Evolutionary conservation across 108 stramenopile species (phyloP).

Genomic region (Pseudonitzschia multistriata): DNA sequence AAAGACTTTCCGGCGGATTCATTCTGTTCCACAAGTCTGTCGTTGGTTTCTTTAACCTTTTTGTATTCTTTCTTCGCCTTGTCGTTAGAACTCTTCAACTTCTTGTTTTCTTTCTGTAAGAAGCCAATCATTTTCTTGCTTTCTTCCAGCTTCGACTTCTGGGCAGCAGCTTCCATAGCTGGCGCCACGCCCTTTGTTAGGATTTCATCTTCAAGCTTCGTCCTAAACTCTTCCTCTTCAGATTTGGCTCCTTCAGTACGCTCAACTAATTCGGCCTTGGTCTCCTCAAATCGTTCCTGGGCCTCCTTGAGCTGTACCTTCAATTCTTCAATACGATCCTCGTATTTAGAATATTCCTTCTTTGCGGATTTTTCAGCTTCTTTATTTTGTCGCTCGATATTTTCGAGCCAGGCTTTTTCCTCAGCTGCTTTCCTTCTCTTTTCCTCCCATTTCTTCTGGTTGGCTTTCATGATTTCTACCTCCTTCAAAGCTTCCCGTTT

Average conservation of each 20-base stretch:
- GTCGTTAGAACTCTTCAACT: slow-evolving; percentile 42
- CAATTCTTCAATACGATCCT: slow-evolving; percentile 39
- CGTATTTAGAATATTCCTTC: slow-evolving; percentile 48
- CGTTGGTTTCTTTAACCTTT: slow-evolving; percentile 58
- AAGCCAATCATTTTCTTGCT: slow-evolving; percentile 55
- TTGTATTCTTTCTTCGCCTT: slow-evolving; percentile 54
- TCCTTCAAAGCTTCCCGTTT: slow-evolving; percentile 37
- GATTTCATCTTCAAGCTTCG: slow-evolving; percentile 36
- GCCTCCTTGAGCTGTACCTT: slow-evolving; percentile 41
- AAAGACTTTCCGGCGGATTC: slow-evolving; percentile 59
- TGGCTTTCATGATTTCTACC: slow-evolving; percentile 24
- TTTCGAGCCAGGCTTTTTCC: slow-evolving; percentile 29
- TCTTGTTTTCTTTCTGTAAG: slow-evolving; percentile 61
- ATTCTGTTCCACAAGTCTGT: slow-evolving; percentile 48
- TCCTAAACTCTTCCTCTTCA: slow-evolving; percentile 30
- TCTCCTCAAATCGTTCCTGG: slow-evolving; percentile 33
- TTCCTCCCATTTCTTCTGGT: slow-evolving; percentile 21
- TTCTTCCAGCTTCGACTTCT: slow-evolving; percentile 51
- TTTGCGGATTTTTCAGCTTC: slow-evolving; percentile 38
- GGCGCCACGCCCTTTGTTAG: slow-evolving; percentile 28
- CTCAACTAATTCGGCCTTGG: slow-evolving; percentile 34
- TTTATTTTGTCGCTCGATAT: slow-evolving; percentile 27
- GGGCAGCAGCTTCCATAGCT: slow-evolving; percentile 33
- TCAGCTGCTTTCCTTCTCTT: slow-evolving; percentile 35
- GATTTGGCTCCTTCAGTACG: slow-evolving; percentile 27